Conservation (phyloP, 768 basidiomycete species). For the Pholiota conissans region DNA sequence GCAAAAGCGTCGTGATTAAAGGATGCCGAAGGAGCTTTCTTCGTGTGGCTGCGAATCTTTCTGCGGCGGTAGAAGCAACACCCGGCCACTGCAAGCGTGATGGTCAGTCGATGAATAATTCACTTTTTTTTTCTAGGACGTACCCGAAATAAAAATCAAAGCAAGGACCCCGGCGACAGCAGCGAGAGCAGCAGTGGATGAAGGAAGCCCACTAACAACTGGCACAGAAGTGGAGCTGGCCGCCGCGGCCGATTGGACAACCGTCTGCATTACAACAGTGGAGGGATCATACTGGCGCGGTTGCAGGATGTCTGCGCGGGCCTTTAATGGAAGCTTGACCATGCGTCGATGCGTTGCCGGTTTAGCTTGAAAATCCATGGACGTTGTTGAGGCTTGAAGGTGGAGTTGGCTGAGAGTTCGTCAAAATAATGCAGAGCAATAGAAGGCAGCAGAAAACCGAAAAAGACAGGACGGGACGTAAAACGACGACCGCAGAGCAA, state of each 20-base stretch:
- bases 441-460: not conserved
- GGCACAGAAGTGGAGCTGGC: constrained; percentile 6
- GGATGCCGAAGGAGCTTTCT: constrained; percentile 8
- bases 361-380: constrained; percentile 9
- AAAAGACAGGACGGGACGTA: constrained; percentile 8
- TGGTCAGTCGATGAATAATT: not conserved
- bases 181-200: constrained; percentile 30
- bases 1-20: constrained; percentile 16
- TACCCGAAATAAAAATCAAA: constrained; percentile 29
- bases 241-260: constrained; percentile 5
- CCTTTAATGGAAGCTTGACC: constrained; percentile 12
- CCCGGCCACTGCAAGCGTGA: constrained; percentile 6
- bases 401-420: not conserved
- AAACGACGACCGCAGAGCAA: constrained; percentile 5
- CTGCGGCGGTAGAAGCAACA: constrained; percentile 15
- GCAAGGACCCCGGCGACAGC: constrained; percentile 28
- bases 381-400: constrained; percentile 1
- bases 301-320: not conserved
- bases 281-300: not conserved
- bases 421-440: not conserved
- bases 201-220: constrained; percentile 20
- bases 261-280: constrained; percentile 7
- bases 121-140: constrained; percentile 14
- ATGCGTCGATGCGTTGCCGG: constrained; percentile 12
- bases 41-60: constrained; percentile 3